phyloP scores from a whole-genome alignment of 2,329 filamentous ascomycete species.

The Penicillium rolfsii region DNA sequence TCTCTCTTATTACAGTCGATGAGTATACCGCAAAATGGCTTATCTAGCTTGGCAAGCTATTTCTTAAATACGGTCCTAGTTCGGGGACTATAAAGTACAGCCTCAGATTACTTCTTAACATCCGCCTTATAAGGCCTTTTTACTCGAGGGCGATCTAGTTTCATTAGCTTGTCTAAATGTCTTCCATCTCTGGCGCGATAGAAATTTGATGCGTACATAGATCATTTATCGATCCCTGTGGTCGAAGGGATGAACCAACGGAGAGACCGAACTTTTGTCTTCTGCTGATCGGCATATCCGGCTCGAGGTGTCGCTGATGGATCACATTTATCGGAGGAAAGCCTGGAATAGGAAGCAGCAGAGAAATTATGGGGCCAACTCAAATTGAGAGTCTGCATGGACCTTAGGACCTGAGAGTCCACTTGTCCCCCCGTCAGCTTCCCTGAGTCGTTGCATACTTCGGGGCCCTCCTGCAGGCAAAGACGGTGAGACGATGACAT shows the following conservation, averaged over 20 bases:
- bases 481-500: not conserved
- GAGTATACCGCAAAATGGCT: too few relatives aligned
- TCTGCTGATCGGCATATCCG: not conserved
- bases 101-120: too few relatives aligned
- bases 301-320: not conserved
- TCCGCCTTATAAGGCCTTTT: too few relatives aligned
- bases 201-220: too few relatives aligned
- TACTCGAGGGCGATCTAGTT: too few relatives aligned
- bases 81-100: too few relatives aligned
- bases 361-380: not conserved
- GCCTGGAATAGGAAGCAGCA: not conserved
- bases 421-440: not conserved
- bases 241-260: not conserved
- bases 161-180: too few relatives aligned
- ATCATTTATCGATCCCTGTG: too few relatives aligned
- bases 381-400: not conserved
- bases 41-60: too few relatives aligned
- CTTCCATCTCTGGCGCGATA: too few relatives aligned
- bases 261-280: not conserved
- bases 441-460: not conserved
- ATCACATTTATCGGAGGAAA: not conserved
- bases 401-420: not conserved
- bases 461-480: not conserved
- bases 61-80: too few relatives aligned
- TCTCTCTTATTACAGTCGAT: too few relatives aligned